Evolutionary conservation across 495 filamentous ascomycete genomes (phyloP).

Genomic region (Neurospora sp.): DNA sequence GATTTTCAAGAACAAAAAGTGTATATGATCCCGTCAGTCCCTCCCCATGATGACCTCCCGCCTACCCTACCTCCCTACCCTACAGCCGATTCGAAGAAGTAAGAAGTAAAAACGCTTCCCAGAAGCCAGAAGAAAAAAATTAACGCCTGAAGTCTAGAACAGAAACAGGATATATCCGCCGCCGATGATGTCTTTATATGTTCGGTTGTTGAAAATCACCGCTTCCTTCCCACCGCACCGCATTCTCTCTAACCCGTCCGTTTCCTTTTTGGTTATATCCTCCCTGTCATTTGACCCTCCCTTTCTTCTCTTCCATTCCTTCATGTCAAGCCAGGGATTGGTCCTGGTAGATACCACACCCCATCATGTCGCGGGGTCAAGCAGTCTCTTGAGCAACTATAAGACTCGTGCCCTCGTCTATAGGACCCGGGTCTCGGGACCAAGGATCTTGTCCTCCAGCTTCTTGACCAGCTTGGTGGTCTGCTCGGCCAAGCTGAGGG

Average conservation of each 20-base stretch:
- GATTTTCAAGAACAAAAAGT: not conserved
- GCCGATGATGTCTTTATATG: not conserved
- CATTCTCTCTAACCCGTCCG: not conserved
- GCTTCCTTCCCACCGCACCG: not conserved
- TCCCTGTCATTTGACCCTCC: not conserved
- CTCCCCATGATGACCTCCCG: not conserved
- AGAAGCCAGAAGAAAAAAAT: not conserved
- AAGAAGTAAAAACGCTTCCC: not conserved
- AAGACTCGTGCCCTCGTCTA: not conserved
- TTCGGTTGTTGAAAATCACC: not conserved
- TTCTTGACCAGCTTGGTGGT: slow-evolving; percentile 84
- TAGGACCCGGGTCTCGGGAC: slow-evolving; percentile 22
- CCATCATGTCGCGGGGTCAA: not conserved
- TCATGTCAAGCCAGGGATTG: not conserved
- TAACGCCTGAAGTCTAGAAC: not conserved
- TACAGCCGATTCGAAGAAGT: not conserved
- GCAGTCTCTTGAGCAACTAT: not conserved
- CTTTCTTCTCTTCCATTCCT: not conserved
- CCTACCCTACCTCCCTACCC: not conserved
- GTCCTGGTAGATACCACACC: not conserved
- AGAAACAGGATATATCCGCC: not conserved
- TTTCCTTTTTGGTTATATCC: not conserved
- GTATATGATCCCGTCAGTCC: not conserved
- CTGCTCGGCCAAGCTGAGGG: slow-evolving; percentile 88
- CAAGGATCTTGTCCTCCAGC: slow-evolving; percentile 57